Percentiles rank a stretch among this genome's conserved stretches.
Conservation (phyloP, 1,284 basidiomycete species). For the Microbotryomycetes sp. region DNA sequence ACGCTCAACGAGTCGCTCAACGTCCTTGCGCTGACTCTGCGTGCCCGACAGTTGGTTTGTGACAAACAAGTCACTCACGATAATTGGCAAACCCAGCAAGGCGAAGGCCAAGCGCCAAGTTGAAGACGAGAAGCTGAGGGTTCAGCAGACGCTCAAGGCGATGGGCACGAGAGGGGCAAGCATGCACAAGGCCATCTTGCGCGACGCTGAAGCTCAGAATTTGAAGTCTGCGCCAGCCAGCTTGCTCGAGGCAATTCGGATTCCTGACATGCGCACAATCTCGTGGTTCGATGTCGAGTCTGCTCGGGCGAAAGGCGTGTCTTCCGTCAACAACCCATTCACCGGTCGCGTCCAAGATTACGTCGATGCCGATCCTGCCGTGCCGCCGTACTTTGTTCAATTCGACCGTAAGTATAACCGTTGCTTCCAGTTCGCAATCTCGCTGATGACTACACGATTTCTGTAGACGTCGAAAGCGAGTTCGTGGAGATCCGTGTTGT, state of each 20-base stretch:
- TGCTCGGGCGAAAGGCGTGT: slow-evolving; percentile 33
- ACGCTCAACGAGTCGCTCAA: slow-evolving; percentile 29
- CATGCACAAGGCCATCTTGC: slow-evolving; percentile 58
- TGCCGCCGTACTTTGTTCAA: slow-evolving; percentile 79
- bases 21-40: not conserved
- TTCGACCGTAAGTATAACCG: slow-evolving; percentile 49
- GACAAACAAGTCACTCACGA: slow-evolving; percentile 58
- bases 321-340: slow-evolving; percentile 26
- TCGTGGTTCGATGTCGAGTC: slow-evolving; percentile 90
- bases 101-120: slow-evolving; percentile 70
- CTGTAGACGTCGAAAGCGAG: slow-evolving; percentile 58
- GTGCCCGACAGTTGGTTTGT: slow-evolving; percentile 62
- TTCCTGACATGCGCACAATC: slow-evolving; percentile 78
- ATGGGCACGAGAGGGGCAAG: slow-evolving; percentile 75
- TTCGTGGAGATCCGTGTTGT: slow-evolving; percentile 64
- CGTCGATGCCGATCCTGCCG: slow-evolving; percentile 59
- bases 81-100: slow-evolving; percentile 80
- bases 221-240: slow-evolving; percentile 67
- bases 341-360: slow-evolving; percentile 51
- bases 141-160: slow-evolving; percentile 58
- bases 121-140: slow-evolving; percentile 67
- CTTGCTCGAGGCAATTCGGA: slow-evolving; percentile 71
- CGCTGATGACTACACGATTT: slow-evolving; percentile 58
- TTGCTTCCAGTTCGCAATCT: not conserved
- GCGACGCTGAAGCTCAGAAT: slow-evolving; percentile 77